Conservation (phyloP, 345 rosid genomes). For the Pistacia integerrima region DNA sequence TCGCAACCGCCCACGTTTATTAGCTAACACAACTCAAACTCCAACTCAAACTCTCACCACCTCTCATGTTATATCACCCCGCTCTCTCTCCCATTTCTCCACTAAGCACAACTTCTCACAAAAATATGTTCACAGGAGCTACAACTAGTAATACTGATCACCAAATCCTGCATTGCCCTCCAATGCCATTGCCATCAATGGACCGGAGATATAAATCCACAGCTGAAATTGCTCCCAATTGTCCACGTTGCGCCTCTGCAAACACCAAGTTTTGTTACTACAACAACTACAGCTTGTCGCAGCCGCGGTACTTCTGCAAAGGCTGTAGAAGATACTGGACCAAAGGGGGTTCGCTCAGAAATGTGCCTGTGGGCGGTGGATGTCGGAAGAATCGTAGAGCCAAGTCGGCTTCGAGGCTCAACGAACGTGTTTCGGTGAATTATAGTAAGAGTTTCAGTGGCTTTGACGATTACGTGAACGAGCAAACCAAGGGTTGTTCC, state of each 20-base stretch:
- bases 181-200: conserved; percentile 15
- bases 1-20: conserved; percentile 74
- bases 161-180: conserved; percentile 25
- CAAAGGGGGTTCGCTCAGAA: conserved; percentile 81
- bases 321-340: conserved; percentile 90
- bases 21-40: conserved; percentile 16
- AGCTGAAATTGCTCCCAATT: conserved; percentile 59
- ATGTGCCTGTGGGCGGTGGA: conserved; percentile 87
- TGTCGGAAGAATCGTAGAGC: conserved; percentile 71
- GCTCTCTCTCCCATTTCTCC: background rate
- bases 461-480: conserved; percentile 13
- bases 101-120: background rate
- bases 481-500: conserved; percentile 13
- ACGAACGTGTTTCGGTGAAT: conserved; percentile 12
- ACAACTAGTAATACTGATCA: background rate
- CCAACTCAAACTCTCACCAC: conserved; percentile 43
- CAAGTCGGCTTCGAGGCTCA: conserved; percentile 37
- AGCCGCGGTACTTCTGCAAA: conserved; percentile 88
- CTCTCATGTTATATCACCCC: background rate
- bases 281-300: conserved; percentile 91
- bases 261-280: conserved; percentile 92
- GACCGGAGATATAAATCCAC: conserved; percentile 40
- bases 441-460: conserved; percentile 24
- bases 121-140: conserved; percentile 22
- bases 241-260: conserved; percentile 88